Conservation (phyloP, 139 green algal species). For the Choricystis sp. region DNA sequence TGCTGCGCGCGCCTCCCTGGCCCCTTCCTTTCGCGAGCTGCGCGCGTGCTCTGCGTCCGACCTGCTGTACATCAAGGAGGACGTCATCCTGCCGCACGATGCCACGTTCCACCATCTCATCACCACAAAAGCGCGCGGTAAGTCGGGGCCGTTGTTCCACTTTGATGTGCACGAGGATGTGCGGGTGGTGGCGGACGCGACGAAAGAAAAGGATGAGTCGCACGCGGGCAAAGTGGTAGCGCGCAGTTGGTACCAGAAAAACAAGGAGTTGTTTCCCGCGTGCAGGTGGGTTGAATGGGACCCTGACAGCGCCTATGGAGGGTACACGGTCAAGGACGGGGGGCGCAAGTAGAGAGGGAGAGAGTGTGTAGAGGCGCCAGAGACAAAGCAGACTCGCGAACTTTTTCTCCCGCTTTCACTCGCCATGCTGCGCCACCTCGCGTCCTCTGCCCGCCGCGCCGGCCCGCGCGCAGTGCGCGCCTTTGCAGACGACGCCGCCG, state of each 20-base stretch:
- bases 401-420: too few species aligned
- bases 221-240: conserved; percentile 82
- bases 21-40: conserved; percentile 74
- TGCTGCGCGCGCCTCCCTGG: conserved; percentile 68
- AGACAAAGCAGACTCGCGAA: not conserved
- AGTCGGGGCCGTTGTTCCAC: conserved; percentile 85
- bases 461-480: too few species aligned
- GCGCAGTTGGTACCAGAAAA: conserved; percentile 90
- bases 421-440: too few species aligned
- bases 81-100: conserved; percentile 81
- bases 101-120: conserved; percentile 95
- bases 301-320: conserved; percentile 18
- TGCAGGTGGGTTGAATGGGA: conserved; percentile 81
- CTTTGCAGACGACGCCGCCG: not conserved
- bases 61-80: conserved; percentile 96
- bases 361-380: not conserved
- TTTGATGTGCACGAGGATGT: conserved; percentile 88
- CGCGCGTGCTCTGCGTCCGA: conserved; percentile 35
- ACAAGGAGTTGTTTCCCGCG: conserved; percentile 98
- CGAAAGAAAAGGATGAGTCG: conserved; percentile 65
- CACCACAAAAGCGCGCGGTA: conserved; percentile 75
- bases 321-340: not conserved
- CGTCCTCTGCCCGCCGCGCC: too few species aligned
- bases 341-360: not conserved
- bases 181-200: conserved; percentile 57